Base-by-base conservation (phyloP, 225 moss, liverwort and hornwort genomes). In the Bryoerythrophyllum caledonicum region DNA sequence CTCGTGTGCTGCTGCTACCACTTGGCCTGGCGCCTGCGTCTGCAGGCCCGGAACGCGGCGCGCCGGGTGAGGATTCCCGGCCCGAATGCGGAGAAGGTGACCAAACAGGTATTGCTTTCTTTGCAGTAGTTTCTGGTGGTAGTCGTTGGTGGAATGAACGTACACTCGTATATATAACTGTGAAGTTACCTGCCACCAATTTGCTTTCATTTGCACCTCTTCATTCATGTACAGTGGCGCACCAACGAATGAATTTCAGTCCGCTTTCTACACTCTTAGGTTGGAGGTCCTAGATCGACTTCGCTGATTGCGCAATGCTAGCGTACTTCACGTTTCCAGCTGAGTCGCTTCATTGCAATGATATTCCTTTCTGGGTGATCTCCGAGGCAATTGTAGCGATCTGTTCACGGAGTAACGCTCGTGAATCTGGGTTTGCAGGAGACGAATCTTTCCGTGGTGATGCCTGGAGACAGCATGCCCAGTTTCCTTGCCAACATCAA, bases 391-490 rank as follows among this genome's bases (percentile, higher is more conserved):
- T 63, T 23, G 19, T 38, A n/a, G 37, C 35, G n/a, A 19, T 37
- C n/a, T 41, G 25, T n/a, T n/a, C n/a, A n/a, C n/a, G n/a, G 41
- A 14, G 35, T 71, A 65, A 27, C 17, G 2, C n/a, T n/a, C n/a
- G 19, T 57, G 32, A 32, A 32, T 62, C 49, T 62, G 73, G 63
- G 55, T 66, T 73, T 78, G 73, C 81, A 84, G 86, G 86, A 87
- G 60, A 73, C 81, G 14, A 81, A 61, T 81, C 40, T 87, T 21
- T 87, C 86, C 4, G 86, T 87, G 59, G 75, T 84, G 79, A 87
- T 87, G 86, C 86, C 86, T 67, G 83, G 86, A 70, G 83, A 87
- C 76, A 81, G 78, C 65, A 87, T 87, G 69, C 83, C 86, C 7
- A 83, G 86, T 63, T 83, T 81, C 59, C 81, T 87, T 43, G 86